Percentiles rank a stretch among this genome's conserved stretches.
These are phyloP conservation scores for Sphaerulina populicola DNA, from an alignment of 2,329 filamentous ascomycete genomes.

Conservation along the genomic window DNA sequence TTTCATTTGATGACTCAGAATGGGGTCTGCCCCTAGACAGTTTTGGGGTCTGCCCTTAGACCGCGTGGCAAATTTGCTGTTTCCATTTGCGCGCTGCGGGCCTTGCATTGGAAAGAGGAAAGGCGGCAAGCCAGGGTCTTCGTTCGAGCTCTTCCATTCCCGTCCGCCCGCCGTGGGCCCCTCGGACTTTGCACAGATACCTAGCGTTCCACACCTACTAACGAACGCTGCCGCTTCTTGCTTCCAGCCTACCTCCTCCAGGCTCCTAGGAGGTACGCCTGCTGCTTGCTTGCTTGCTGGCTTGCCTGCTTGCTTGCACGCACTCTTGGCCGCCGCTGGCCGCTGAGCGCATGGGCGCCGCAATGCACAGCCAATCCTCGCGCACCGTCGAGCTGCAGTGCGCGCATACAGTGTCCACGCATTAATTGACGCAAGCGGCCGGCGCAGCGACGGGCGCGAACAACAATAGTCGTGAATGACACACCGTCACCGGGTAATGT, in stretches of 20 bases:
- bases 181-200: slow-evolving; percentile 7
- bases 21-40: too few species aligned
- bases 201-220: slow-evolving; percentile 10
- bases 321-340: slow-evolving; percentile 6
- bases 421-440: slow-evolving; percentile 11
- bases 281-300: background rate
- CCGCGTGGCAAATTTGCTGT: too few species aligned
- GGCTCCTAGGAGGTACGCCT: too few species aligned
- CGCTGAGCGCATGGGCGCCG: slow-evolving; percentile 14
- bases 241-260: too few species aligned
- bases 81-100: background rate
- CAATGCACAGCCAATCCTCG: slow-evolving; percentile 14
- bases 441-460: slow-evolving; percentile 6
- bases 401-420: slow-evolving; percentile 9
- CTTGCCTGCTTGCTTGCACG: slow-evolving; percentile 8
- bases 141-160: background rate
- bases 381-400: background rate
- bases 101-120: slow-evolving; percentile 4
- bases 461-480: background rate
- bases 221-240: too few species aligned
- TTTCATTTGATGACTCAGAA: too few species aligned
- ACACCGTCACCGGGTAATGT: slow-evolving; percentile 10
- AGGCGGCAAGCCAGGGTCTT: slow-evolving; percentile 3
- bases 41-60: too few species aligned
- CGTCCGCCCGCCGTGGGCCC: background rate